A percentile compares a stretch with the other conserved stretches of the same genome.
Conservation (phyloP, 768 basidiomycete genomes). For the Podaxis mareebaensis region DNA sequence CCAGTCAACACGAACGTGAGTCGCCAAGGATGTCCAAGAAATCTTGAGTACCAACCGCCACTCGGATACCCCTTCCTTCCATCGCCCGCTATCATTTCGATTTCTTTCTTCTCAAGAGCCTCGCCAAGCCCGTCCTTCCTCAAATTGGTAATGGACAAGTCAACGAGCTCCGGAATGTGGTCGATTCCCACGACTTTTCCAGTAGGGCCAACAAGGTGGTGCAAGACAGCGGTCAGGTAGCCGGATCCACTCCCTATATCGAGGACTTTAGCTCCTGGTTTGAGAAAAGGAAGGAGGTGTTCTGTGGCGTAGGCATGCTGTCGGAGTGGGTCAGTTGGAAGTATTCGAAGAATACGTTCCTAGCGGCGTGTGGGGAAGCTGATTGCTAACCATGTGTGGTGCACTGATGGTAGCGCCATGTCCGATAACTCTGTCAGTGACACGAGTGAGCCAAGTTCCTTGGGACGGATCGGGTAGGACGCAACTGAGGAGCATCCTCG, state of each 20-base stretch:
- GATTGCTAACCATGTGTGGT: constrained; percentile 82
- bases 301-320: constrained; percentile 88
- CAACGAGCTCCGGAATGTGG: constrained; percentile 79
- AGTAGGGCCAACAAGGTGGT: constrained; percentile 60
- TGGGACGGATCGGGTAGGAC: constrained; percentile 15
- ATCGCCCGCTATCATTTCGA: constrained; percentile 74
- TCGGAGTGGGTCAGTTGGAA: neutral
- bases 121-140: constrained; percentile 59
- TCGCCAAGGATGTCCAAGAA: neutral
- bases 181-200: constrained; percentile 88
- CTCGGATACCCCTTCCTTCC: constrained; percentile 65
- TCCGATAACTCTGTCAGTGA: constrained; percentile 61
- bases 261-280: constrained; percentile 72
- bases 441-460: neutral
- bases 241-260: constrained; percentile 92
- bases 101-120: constrained; percentile 51
- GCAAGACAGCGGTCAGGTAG: constrained; percentile 80
- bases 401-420: constrained; percentile 93
- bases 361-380: neutral
- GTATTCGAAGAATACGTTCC: neutral
- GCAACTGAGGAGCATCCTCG: constrained; percentile 75
- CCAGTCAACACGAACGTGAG: neutral
- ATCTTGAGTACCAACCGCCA: constrained; percentile 25
- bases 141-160: constrained; percentile 71
- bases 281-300: constrained; percentile 71